Percentiles rank a stretch among this genome's conserved stretches.
phyloP scores from a whole-genome alignment of 2,329 filamentous ascomycete genomes.

The Penicillium italicum region DNA sequence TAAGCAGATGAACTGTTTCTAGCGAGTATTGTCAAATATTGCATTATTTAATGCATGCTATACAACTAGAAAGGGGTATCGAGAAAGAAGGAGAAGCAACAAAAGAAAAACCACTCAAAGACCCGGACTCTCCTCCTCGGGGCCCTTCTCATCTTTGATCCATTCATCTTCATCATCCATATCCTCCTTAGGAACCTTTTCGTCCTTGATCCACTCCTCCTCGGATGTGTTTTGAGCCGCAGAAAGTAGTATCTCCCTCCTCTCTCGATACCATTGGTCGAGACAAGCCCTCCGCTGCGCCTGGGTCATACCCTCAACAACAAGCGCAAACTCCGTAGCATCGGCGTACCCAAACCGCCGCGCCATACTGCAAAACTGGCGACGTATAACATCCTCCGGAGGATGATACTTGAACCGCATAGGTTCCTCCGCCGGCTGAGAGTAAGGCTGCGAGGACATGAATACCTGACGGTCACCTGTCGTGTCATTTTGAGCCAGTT shows the following conservation, averaged over 20 bases:
- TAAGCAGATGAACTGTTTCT: background rate
- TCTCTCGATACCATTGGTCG: constrained; percentile 71
- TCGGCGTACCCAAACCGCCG: constrained; percentile 70
- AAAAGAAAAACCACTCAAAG: background rate
- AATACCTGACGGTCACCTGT: constrained; percentile 37
- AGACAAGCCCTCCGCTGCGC: constrained; percentile 74
- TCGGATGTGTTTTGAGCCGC: background rate
- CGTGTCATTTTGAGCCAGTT: constrained; percentile 40
- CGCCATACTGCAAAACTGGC: constrained; percentile 92
- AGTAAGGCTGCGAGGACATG: constrained; percentile 19
- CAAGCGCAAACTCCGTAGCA: constrained; percentile 79
- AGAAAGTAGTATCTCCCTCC: constrained; percentile 51
- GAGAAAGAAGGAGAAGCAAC: background rate
- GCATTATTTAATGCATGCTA: background rate
- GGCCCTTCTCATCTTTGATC: background rate
- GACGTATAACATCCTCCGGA: constrained; percentile 65
- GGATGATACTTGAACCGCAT: constrained; percentile 66
- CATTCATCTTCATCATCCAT: background rate
- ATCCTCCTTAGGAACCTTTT: background rate
- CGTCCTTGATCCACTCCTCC: background rate
- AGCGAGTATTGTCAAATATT: background rate
- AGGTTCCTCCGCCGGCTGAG: constrained; percentile 37
- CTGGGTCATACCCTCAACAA: constrained; percentile 87
- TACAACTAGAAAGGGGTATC: constrained; percentile 4
- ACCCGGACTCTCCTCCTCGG: background rate